phyloP scores from a whole-genome alignment of 2,329 filamentous ascomycete species.

The Cladosporium sp. region DNA sequence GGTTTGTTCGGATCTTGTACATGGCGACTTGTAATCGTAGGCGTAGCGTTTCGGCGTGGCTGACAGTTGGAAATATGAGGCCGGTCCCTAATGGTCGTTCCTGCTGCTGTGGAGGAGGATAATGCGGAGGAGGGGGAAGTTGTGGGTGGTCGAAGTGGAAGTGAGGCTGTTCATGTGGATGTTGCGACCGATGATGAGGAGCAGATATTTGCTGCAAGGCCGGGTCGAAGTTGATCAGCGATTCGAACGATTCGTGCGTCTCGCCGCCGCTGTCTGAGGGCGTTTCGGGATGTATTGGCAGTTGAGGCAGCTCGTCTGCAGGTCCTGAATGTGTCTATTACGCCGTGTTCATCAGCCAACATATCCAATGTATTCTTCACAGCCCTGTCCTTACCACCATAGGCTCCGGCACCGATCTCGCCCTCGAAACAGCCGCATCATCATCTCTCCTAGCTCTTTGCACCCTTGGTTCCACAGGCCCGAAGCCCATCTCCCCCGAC shows the following conservation, averaged over 20 bases:
- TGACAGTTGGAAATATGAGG: conserved; percentile 42
- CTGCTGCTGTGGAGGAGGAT: background rate
- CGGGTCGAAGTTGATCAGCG: conserved; percentile 45
- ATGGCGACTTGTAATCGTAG: conserved; percentile 66
- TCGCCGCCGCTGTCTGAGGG: conserved; percentile 20
- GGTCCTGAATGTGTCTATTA: background rate
- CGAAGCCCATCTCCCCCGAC: conserved; percentile 8
- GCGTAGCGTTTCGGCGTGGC: conserved; percentile 57
- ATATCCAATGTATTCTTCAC: background rate
- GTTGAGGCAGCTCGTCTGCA: background rate
- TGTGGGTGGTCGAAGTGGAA: background rate
- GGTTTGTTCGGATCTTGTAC: conserved; percentile 72
- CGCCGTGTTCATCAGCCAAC: background rate
- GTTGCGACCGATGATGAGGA: background rate
- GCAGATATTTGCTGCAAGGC: conserved; percentile 34
- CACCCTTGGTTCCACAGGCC: background rate
- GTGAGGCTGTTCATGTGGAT: conserved; percentile 1
- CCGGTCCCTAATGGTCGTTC: conserved; percentile 15
- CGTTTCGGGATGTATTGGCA: conserved; percentile 26
- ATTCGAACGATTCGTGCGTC: conserved; percentile 38
- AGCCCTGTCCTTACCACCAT: background rate
- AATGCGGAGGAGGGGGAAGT: background rate
- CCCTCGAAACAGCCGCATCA: background rate
- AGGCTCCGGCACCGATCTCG: conserved; percentile 1
- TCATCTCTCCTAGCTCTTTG: background rate